phyloP scores from a whole-genome alignment of 2,329 filamentous ascomycete species.

The Aspergillus amoenus region DNA sequence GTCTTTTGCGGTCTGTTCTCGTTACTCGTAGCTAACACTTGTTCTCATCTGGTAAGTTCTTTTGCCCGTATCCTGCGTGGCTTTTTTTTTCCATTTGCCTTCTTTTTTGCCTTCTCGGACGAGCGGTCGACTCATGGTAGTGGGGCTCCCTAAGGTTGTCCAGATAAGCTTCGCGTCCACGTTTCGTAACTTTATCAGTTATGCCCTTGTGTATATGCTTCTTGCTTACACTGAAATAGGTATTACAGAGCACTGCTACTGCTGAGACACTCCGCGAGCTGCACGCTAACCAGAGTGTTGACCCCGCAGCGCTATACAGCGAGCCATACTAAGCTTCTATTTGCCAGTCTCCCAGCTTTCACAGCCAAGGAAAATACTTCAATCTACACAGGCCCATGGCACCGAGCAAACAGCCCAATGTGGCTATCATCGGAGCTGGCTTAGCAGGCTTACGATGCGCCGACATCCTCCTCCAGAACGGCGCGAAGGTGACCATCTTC shows the following conservation, averaged over 20 bases:
- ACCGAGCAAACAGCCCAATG: constrained; percentile 44
- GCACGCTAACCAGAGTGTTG: not conserved
- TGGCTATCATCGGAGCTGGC: constrained; percentile 62
- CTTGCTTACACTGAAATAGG: not conserved
- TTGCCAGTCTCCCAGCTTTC: not conserved
- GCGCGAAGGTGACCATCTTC: constrained; percentile 58
- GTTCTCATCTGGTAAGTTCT: not conserved
- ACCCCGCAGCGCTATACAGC: not conserved
- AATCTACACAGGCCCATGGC: not conserved
- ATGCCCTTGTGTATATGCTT: not conserved
- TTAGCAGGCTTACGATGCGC: constrained; percentile 61
- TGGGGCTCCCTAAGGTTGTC: not conserved
- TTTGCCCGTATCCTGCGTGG: not conserved
- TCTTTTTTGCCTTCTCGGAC: not conserved
- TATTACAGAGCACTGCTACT: accelerated
- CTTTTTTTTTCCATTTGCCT: not conserved
- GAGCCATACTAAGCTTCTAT: not conserved
- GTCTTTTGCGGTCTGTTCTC: not conserved
- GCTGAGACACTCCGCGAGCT: not conserved
- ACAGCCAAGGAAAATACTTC: not conserved
- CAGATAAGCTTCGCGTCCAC: not conserved
- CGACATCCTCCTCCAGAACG: constrained; percentile 56
- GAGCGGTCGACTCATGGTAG: not conserved
- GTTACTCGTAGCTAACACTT: not conserved
- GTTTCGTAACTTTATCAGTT: not conserved